These are phyloP conservation scores for Cyberlindnera americana DNA, from an alignment of 805 yeast species.

Conservation along the genomic window DNA sequence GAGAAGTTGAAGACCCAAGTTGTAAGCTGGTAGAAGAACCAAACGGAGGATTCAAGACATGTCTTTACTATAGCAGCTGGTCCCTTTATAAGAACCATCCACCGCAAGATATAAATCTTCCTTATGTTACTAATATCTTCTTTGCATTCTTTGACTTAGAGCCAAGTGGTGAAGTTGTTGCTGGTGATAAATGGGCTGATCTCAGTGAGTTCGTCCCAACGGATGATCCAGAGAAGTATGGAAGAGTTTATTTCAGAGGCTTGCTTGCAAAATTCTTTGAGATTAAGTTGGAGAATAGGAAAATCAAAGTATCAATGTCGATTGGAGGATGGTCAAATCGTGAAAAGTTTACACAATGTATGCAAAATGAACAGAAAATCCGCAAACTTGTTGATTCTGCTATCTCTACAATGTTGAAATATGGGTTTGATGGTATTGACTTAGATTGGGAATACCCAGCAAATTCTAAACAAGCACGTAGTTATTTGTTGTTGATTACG, in stretches of 20 bases:
- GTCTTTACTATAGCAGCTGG: slow-evolving; percentile 56
- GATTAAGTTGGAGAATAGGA: slow-evolving; percentile 39
- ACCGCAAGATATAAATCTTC: slow-evolving; percentile 60
- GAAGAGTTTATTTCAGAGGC: slow-evolving; percentile 34
- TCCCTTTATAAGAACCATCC: slow-evolving; percentile 58
- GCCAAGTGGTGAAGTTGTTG: slow-evolving; percentile 1
- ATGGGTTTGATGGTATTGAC: slow-evolving; percentile 87
- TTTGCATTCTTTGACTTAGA: slow-evolving; percentile 69
- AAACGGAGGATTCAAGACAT: slow-evolving; percentile 22
- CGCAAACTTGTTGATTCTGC: slow-evolving; percentile 48
- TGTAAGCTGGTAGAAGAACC: no score
- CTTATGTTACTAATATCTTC: slow-evolving; percentile 59
- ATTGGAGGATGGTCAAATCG: slow-evolving; percentile 79
- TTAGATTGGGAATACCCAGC: slow-evolving; percentile 93
- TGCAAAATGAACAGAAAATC: slow-evolving; percentile 35
- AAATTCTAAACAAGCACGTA: slow-evolving; percentile 39
- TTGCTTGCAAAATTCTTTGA: slow-evolving; percentile 44
- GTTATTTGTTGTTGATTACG: slow-evolving; percentile 42
- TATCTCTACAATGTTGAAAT: slow-evolving; percentile 42
- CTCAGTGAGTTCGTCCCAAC: slow-evolving; percentile 32
- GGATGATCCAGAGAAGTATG: slow-evolving; percentile 16
- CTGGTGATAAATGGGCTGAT: slow-evolving; percentile 67
- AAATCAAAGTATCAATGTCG: slow-evolving; percentile 61
- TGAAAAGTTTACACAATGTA: slow-evolving; percentile 44
- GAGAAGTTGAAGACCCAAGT: no score